phyloP scores from a whole-genome alignment of 805 yeast species.

The Clavispora carvajalis region DNA sequence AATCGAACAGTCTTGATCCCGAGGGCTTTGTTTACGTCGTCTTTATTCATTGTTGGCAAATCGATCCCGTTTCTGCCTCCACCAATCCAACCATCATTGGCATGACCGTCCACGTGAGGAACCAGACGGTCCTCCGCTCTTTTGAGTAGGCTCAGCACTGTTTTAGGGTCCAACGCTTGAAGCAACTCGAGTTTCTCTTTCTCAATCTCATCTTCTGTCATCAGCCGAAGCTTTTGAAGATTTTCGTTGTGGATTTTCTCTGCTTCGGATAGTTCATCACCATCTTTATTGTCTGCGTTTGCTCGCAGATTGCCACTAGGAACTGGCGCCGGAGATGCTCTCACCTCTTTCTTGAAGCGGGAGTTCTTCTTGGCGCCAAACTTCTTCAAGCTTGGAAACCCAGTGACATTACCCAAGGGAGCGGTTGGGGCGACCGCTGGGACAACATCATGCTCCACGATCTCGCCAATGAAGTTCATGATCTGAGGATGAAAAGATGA shows the following conservation, averaged over 20 bases:
- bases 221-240: constrained; percentile 49
- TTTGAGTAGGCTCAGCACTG: constrained; percentile 52
- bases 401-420: constrained; percentile 15
- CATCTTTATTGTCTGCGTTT: neutral
- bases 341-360: constrained; percentile 20
- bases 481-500: neutral
- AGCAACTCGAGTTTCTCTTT: constrained; percentile 63
- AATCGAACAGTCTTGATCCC: constrained; percentile 23
- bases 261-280: constrained; percentile 46
- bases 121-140: constrained; percentile 49
- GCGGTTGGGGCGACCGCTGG: constrained; percentile 31
- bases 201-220: constrained; percentile 63
- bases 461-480: constrained; percentile 71
- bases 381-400: constrained; percentile 32
- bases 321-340: neutral
- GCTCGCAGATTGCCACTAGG: neutral
- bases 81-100: constrained; percentile 36
- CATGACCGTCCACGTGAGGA: constrained; percentile 34
- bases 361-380: constrained; percentile 35
- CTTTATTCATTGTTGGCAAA: constrained; percentile 28
- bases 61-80: constrained; percentile 34
- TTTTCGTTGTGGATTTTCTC: constrained; percentile 78
- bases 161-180: constrained; percentile 61
- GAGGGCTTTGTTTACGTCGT: constrained; percentile 34
- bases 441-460: constrained; percentile 54